Evolutionary conservation across 2,329 filamentous ascomycete species (phyloP).

Genomic region (Fusarium tanahbumbuense): DNA sequence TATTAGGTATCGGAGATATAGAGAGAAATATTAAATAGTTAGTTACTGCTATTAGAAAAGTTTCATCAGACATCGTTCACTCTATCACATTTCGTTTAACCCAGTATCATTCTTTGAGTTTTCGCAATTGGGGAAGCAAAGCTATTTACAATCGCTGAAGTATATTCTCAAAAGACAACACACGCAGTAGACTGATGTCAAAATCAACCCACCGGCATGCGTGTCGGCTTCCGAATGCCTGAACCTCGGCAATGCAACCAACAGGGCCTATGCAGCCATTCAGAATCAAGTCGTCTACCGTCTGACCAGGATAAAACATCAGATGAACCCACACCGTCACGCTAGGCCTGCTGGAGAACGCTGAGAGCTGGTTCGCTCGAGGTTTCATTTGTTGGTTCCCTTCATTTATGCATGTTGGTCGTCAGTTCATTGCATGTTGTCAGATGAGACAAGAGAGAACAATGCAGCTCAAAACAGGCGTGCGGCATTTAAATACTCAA

Average conservation of each 20-base stretch:
- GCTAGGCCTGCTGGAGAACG: background rate
- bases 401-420: slow-evolving; percentile 8
- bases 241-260: background rate
- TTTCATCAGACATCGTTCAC: no score
- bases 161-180: fast-evolving
- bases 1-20: no score
- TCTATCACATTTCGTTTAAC: fast-evolving
- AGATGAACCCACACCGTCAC: background rate
- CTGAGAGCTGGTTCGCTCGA: background rate
- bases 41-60: no score
- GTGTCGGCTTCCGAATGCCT: background rate
- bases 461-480: background rate
- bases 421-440: background rate
- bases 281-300: background rate
- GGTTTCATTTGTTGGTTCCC: background rate
- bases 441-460: slow-evolving; percentile 15
- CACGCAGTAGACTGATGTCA: fast-evolving
- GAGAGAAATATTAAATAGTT: no score
- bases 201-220: background rate
- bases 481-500: slow-evolving; percentile 14
- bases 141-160: fast-evolving
- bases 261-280: background rate
- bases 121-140: fast-evolving
- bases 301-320: background rate
- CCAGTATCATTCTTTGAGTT: fast-evolving